Base-by-base conservation (phyloP, 2,329 filamentous ascomycete species). In the Aspergillus niger region DNA sequence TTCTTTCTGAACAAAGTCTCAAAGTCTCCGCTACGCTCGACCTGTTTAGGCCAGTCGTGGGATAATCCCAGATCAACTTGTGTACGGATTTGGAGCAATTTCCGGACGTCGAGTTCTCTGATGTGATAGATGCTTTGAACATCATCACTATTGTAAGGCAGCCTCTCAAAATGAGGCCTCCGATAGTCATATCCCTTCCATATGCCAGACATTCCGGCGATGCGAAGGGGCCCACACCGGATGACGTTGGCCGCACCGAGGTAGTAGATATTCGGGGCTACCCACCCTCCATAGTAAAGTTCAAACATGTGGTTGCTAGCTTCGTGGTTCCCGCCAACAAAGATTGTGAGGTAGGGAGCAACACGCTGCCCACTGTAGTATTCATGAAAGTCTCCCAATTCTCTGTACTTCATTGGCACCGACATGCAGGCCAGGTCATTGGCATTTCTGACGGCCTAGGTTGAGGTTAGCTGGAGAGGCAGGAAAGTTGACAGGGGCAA, bases 261-360 rank as follows among this genome's bases (percentile, higher is more conserved):
- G 78, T 97, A 99, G 81, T 97, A 99, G 65, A 99, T 98, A 67
- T 95, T 96, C 8, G 92, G 92, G 7, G 94, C 94, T 5, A 92
- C 95, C 95, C 95, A 99, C 54, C 95, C 95, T 55, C 95, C 95
- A 73, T 98, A 96, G 79, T 91, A 96, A 0, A 99, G 85, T 77
- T 99, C 95, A 82, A 89, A 95, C 5, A 97, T 81, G 76, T 98
- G 88, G 54, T 91, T 92, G 70, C 91, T 91, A 0, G 95, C 94
- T 79, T 99, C 95, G 71, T 99, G 95, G 73, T 99, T 99, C 2
- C 95, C 95, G 47, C 89, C 93, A 54, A 97, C 88, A 77, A 98
- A 98, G 48, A 98, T 81, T 15, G 95, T 99, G 49, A 96, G 83
- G 72, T 92, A 96, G 0, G 95, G 95, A 0, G 95, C 95, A 47